Base-by-base conservation (phyloP, 495 filamentous ascomycete genomes). In the Penicillium flavigenum region DNA sequence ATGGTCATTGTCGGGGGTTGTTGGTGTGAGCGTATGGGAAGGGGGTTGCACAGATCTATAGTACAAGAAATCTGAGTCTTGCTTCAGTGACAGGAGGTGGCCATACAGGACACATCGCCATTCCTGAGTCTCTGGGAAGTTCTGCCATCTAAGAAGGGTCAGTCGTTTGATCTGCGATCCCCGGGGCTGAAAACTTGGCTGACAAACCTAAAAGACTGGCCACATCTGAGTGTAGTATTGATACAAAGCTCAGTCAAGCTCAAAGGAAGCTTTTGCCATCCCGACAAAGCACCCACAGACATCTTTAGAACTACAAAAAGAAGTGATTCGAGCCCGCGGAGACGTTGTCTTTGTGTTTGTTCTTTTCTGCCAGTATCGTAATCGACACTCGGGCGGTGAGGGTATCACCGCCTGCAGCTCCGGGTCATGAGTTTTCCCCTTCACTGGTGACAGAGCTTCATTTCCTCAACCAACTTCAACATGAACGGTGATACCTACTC, bases 401-500 rank as follows among this genome's bases (percentile, higher is more conserved):
- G 0, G 4, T 1, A 20, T 32, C 41, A 62, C 57, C 64, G 57
- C 59, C 64, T 52, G 52, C 36, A 57, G 56, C 48, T 55, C 57
- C 48, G 59, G 53, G 63, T 57, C 59, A 56, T 62, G 43, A 66
- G 56, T 64, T 66, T 66, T 70, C 69, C 70, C 67, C 68, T 63
- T 66, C 62, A 43, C 38, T 47, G 54, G 51, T 51, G 58, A 46
- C 43, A 56, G 57, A 64, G 59, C 61, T 66, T 62, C 47, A 45
- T 55, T 51, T 51, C 48, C 36, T 47, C 54, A 44, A 32, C 47
- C 43, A 62, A 70, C 60, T 66, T 69, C 75, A 86, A 56, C 58
- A 96, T 96, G 91, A 94, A 93, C 87, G 88, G 88, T 67, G 90
- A 94, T 69, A 86, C 78, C 64, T 93, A 93, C 73, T 86, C 88